Evolutionary conservation across 1,139 yeast genomes (phyloP), one percentile per base, ranked within the genome.

Genomic region (Nakaseomyces bracarensis): DNA sequence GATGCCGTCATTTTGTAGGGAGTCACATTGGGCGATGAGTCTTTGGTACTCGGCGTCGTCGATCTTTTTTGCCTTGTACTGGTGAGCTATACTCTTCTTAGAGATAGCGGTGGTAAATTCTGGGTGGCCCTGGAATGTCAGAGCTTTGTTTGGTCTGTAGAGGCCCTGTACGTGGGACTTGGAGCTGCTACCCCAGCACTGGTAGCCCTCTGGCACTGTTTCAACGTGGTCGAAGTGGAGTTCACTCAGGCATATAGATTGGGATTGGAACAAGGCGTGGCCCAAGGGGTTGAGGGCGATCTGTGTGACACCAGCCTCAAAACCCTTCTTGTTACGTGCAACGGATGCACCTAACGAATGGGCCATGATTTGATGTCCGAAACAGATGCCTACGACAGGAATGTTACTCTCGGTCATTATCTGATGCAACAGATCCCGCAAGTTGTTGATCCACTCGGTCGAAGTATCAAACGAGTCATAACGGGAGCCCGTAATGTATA

Each of bases 111-210:
- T 63, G 21, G 67, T 58, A 54, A 83, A 86, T 58, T 87, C 96
- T 0, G 96, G 96, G 56, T 87, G 96, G 0, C 96, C 96, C 59
- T 87, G 96, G 52, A 85, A 75, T 0, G 93, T 75, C 36, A 85
- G 64, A 3, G 80, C 45, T 41, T 68, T 67, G 16, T 67, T 47
- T 6, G 67, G 64, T 45, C 65, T 68, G 48, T 74, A 49, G 70
- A 75, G 45, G 38, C 95, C 83, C 56, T 87, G 96, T 27, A 76
- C 64, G 1, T 63, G 56, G 49, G 93, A 80, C 38, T 64, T 67
- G 0, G 66, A 63, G 9, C 81, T 74, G 4, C 72, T 62, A 1
- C 86, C 85, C 50, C 78, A 57, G 48, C 70, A 61, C 37, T 61
- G 61, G 38, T 72, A 70, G 3, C 60, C 70, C 9, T 46, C 48